Evolutionary conservation across 2,329 filamentous ascomycete species (phyloP), one percentile per base, ranked within the genome.

Genomic region (Colletotrichum cuscutae): DNA sequence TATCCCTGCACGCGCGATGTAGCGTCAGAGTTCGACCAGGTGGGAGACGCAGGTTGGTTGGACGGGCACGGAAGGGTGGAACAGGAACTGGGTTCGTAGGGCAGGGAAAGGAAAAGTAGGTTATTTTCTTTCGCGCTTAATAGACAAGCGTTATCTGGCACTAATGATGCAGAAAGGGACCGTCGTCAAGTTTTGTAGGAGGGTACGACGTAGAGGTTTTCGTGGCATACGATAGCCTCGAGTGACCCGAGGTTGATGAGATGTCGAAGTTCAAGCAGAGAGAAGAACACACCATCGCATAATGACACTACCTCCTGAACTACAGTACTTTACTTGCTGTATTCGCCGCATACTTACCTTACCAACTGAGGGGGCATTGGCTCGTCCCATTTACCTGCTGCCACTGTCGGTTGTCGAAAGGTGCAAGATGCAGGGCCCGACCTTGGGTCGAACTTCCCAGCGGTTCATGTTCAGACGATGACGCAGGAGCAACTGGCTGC

Each of bases 401-500:
- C 62, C 62, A 26, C 42, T 58, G 56, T 35, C 35, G 52, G 56
- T 67, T 62, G 35, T 71, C 68, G 52, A 32, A 32, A n/a, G 52
- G 37, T 73, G 54, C 52, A 61, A 61, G 11, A 61, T 49, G 22
- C 71, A 70, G 71, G 71, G 71, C 69, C 58, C 52, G 60, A 71
- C 71, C 71, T 63, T 65, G 61, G 26, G 46, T 52, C 26, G 66
- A 71, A 66, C 67, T 32, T 66, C 22, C 61, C 60, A 46, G 24
- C 30, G 26, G 37, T 59, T 69, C 53, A 60, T 54, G 62, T 71
- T 71, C 49, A 58, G 72, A 65, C 71, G 68, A 75, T 74, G 74
- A 75, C 74, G 74, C 74, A 75, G 74, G 72, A 61, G 61, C 58
- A 52, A 68, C 63, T 68, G 71, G 62, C 73, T 73, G 72, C 72